Conservation (phyloP, 148 eudicot species). For the Talinum fruticosum region DNA sequence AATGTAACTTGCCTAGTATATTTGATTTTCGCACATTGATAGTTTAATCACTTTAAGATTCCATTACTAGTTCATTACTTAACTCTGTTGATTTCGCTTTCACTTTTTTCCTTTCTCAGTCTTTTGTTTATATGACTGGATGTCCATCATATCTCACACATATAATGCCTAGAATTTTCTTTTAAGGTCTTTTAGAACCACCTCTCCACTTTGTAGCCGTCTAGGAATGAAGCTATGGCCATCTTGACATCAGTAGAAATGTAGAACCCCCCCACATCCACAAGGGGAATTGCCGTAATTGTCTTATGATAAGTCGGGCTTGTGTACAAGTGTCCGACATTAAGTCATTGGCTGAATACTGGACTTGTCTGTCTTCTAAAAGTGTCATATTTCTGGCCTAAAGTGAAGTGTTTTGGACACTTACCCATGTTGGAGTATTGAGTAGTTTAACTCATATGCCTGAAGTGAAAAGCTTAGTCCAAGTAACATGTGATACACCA, state of each 20-base stretch:
- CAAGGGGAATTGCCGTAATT: not conserved
- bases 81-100: not conserved
- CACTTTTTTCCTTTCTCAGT: not conserved
- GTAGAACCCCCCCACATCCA: no score
- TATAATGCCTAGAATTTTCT: not conserved
- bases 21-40: not conserved
- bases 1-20: not conserved
- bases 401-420: not conserved
- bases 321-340: no score
- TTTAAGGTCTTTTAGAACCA: not conserved
- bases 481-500: not conserved
- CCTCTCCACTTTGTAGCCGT: not conserved
- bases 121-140: not conserved
- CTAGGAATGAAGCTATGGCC: not conserved
- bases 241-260: not conserved
- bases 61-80: constrained; percentile 2
- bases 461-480: not conserved
- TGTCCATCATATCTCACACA: not conserved
- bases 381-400: not conserved
- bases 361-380: not conserved
- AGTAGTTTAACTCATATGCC: not conserved
- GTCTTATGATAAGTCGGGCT: not conserved
- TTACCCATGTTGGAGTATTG: not conserved
- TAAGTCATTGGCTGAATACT: not conserved
- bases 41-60: constrained; percentile 7